Base-by-base conservation (phyloP, 306 rosid genomes). In the Fragaria iinumae region DNA sequence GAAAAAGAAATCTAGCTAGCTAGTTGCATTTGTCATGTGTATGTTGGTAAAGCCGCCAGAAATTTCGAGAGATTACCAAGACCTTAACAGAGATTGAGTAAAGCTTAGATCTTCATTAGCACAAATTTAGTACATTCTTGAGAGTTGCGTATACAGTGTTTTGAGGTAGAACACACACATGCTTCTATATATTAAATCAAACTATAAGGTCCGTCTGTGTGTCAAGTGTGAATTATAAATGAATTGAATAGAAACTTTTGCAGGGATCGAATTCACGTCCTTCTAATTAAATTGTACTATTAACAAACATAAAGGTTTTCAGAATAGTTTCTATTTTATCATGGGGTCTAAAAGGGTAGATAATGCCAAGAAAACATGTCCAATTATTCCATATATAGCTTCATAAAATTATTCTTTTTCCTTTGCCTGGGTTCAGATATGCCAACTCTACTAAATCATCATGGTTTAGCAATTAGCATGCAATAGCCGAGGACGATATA, bases 1-100 rank as follows among this genome's bases (percentile, higher is more conserved):
- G 41, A 38, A 38, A 38, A 38, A 38, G 41, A 38, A 4, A 5
- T 38, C 41, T 38, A 38, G 6, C 39, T 36, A 36, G 41, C 41
- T 38, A 38, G 41, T 38, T 38, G 41, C 41, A 38, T 38, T 38
- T 38, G 41, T 38, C 41, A 38, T 38, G 41, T 38, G 80, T 69
- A 49, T 72, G 48, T 34, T 55, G 69, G 49, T 65, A 44, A 57
- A 56, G 16, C 11, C 53, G 65, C 71, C 79, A 11, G 4, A 11
- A 25, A 59, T 11, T 25, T 59, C 14, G 36, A 11, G 36, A 59
- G 14, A 0, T 59, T 25, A 25, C 32, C 36, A 11, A 11, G 65
- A 59, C 65, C 8, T 4, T 11, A 57, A 53, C 5, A 25, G 5
- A 9, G 11, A n/a, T 27, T 59, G 65, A 63, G 21, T 14, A 17